These are phyloP conservation scores for Groenewaldozyma tartarivorans DNA, from an alignment of 805 yeast species.

Conservation along the genomic window DNA sequence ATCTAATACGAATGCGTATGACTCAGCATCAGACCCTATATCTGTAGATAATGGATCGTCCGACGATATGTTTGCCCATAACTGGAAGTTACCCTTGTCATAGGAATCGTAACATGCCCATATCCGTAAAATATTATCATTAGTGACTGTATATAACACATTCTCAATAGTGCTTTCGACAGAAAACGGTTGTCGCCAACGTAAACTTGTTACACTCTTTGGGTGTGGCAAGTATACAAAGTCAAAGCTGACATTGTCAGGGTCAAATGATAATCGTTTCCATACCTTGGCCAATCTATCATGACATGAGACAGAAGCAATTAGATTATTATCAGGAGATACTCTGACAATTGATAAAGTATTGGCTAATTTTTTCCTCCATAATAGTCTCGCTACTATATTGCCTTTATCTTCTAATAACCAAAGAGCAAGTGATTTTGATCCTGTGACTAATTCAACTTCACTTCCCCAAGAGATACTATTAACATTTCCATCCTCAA, in stretches of 20 bases:
- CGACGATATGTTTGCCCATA: slow-evolving; percentile 42
- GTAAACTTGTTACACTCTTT: slow-evolving; percentile 41
- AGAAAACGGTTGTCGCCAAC: slow-evolving; percentile 45
- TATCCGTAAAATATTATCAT: slow-evolving; percentile 49
- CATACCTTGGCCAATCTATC: slow-evolving; percentile 70
- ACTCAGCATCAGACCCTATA: too few species aligned
- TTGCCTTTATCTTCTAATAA: slow-evolving; percentile 17
- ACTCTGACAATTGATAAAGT: slow-evolving; percentile 50
- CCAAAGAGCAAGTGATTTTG: slow-evolving; percentile 47
- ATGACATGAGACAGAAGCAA: slow-evolving; percentile 53
- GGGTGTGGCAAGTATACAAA: slow-evolving; percentile 61
- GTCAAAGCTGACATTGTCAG: slow-evolving; percentile 55
- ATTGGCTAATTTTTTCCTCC: slow-evolving; percentile 47
- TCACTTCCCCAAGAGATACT: slow-evolving; percentile 46
- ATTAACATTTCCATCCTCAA: slow-evolving; percentile 27
- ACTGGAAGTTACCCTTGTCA: slow-evolving; percentile 17
- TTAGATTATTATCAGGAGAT: slow-evolving; percentile 57
- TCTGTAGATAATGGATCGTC: too few species aligned
- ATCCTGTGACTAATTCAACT: slow-evolving; percentile 54
- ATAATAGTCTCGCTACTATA: slow-evolving; percentile 16
- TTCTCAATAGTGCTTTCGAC: slow-evolving; percentile 34
- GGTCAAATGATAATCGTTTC: slow-evolving; percentile 63
- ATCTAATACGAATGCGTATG: slow-evolving; percentile 35
- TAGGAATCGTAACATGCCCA: slow-evolving; percentile 36
- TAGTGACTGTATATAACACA: slow-evolving; percentile 54